phyloP scores from a whole-genome alignment of 2,329 filamentous ascomycete genomes.

The Bertia moriformis region DNA sequence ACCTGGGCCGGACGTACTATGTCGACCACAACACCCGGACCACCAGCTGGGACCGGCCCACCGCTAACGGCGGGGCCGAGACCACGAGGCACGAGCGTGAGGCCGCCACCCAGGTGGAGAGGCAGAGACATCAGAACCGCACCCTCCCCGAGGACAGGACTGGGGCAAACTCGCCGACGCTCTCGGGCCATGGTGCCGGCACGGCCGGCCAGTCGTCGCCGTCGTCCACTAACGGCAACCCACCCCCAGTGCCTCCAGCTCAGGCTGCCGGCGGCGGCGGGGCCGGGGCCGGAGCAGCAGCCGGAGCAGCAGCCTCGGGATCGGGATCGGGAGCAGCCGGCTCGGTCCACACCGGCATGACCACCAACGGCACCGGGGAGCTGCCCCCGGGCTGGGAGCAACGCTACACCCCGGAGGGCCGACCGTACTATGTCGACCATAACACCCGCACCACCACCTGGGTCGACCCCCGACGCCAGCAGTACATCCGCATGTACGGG shows the following conservation, averaged over 20 bases:
- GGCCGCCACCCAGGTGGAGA: constrained; percentile 81
- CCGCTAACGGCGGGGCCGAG: constrained; percentile 60
- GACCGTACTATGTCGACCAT: constrained; percentile 94
- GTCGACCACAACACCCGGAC: constrained; percentile 95
- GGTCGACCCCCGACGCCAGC: constrained; percentile 92
- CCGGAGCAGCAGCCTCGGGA: constrained; percentile 20
- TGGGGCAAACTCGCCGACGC: constrained; percentile 77
- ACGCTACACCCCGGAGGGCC: constrained; percentile 83
- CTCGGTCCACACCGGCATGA: constrained; percentile 90
- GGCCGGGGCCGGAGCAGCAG: constrained; percentile 28
- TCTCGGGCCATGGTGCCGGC: constrained; percentile 20
- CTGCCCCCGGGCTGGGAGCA: constrained; percentile 94
- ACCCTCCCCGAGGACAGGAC: constrained; percentile 92
- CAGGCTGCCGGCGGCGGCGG: constrained; percentile 15
- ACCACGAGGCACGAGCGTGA: constrained; percentile 70
- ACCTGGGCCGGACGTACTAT: constrained; percentile 89
- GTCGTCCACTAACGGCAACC: constrained; percentile 15
- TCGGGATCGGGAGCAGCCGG: constrained; percentile 39
- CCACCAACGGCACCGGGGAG: constrained; percentile 89
- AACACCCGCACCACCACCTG: constrained; percentile 96
- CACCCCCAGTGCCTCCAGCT: constrained; percentile 27
- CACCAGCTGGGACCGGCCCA: constrained; percentile 89
- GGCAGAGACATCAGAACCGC: constrained; percentile 84
- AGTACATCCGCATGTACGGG: constrained; percentile 94
- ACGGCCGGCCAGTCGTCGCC: constrained; percentile 23